Conservation (phyloP, 1,139 yeast genomes). For the Wickerhamomyces sp. region DNA sequence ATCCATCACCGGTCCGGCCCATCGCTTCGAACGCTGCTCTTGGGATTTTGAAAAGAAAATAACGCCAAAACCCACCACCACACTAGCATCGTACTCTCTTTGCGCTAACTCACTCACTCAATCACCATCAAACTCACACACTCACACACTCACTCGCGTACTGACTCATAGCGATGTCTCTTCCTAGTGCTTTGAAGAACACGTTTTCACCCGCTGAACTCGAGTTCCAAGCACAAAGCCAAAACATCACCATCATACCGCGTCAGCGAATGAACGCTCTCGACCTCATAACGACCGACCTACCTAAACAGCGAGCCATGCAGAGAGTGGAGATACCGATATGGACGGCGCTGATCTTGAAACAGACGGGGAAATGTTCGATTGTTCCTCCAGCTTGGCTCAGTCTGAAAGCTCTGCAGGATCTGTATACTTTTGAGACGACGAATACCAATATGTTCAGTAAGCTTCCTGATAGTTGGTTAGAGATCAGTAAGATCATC, state of each 20-base stretch:
- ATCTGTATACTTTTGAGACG: constrained; percentile 65
- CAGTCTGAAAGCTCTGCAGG: constrained; percentile 47
- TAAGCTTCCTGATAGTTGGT: constrained; percentile 81
- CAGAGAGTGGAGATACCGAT: constrained; percentile 69
- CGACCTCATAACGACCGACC: constrained; percentile 47
- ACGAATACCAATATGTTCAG: constrained; percentile 56
- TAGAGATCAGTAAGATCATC: constrained; percentile 68
- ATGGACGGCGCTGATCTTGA: constrained; percentile 83
- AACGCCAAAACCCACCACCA: too few species aligned
- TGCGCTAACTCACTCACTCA: too few species aligned
- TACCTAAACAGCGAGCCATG: constrained; percentile 45
- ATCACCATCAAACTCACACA: too few species aligned
- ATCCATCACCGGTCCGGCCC: too few species aligned
- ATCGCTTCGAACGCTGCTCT: too few species aligned
- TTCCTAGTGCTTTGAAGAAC: constrained; percentile 50
- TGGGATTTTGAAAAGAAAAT: too few species aligned
- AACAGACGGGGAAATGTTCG: constrained; percentile 80
- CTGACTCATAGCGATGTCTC: too few species aligned
- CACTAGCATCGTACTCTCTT: too few species aligned
- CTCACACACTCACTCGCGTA: too few species aligned
- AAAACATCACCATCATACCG: constrained; percentile 66
- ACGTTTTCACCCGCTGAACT: constrained; percentile 75
- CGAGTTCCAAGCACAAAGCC: constrained; percentile 82
- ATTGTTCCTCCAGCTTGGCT: constrained; percentile 89
- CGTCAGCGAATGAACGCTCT: constrained; percentile 62